Conservation (phyloP, 495 filamentous ascomycete genomes). For the Thermothielavioides terrestris region DNA sequence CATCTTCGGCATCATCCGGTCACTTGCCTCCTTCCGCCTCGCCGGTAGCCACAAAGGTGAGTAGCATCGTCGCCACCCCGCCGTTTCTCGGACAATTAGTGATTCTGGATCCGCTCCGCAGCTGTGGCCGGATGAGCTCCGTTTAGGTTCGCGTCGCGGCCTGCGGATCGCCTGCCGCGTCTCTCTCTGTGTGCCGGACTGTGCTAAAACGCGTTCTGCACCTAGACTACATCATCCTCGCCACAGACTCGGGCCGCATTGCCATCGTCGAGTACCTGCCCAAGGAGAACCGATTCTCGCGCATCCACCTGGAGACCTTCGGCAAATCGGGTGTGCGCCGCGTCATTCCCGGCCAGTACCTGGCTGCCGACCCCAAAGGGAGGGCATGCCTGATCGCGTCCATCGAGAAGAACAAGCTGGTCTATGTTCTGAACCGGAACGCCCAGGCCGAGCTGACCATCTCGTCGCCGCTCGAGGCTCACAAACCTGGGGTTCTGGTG, state of each 20-base stretch:
- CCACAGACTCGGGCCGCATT: conserved; percentile 91
- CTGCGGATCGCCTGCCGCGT: conserved; percentile 10
- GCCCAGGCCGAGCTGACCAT: conserved; percentile 90
- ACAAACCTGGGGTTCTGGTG: conserved; percentile 87
- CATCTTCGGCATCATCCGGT: conserved; percentile 89
- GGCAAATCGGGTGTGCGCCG: conserved; percentile 94
- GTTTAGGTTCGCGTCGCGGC: conserved; percentile 19
- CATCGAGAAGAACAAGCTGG: conserved; percentile 97
- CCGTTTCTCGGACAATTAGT: conserved; percentile 66
- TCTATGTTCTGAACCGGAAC: conserved; percentile 96
- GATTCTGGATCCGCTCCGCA: conserved; percentile 67
- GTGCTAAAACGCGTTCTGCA: conserved; percentile 47
- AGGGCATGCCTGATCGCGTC: conserved; percentile 89
- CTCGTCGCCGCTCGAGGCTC: conserved; percentile 94
- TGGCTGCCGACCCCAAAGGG: conserved; percentile 90
- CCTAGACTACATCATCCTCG: conserved; percentile 90
- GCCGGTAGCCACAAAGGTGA: conserved; percentile 95
- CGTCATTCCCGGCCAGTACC: conserved; percentile 89
- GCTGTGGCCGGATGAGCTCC: conserved; percentile 31
- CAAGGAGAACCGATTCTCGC: conserved; percentile 76
- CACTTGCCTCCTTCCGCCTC: conserved; percentile 77
- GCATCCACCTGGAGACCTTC: conserved; percentile 91
- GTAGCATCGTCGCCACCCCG: conserved; percentile 32
- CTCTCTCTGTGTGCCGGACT: conserved; percentile 29
- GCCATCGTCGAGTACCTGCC: conserved; percentile 88